Base-by-base conservation (phyloP, 257 asterid genomes). In the Solanum ossicruentum region DNA sequence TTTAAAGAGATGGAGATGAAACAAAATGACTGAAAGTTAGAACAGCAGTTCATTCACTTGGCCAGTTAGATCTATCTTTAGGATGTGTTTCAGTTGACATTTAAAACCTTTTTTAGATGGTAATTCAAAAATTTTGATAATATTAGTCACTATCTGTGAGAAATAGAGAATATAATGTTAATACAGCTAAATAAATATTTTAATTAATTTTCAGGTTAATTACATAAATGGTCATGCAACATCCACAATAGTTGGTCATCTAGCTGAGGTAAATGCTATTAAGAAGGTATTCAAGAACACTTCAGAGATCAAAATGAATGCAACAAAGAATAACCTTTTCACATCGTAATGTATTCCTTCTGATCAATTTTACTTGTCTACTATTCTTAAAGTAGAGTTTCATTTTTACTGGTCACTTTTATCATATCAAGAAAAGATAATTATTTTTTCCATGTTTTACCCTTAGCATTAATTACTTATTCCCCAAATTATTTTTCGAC, bases 211-310 rank as follows among this genome's bases (percentile, higher is more conserved):
- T 89, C 95, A 95, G 99, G 99, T 95, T 81, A 94, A 95, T 88
- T 95, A 94, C 91, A 95, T 95, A 72, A 95, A 95, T 85, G 98
- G 97, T 57, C 99, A 95, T 88, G 99, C 99, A 73, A 95, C 99
- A 85, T 95, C 99, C 79, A 95, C 98, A 49, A 11, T 95, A 65
- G 99, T 94, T 21, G 99, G 99, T 85, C 98, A 95, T 88, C 88
- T 95, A 61, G 98, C 99, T 10, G 99, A 95, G 94, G 89, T 95
- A 82, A 95, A 95, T 63, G 99, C 99, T 81, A 81, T 95, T 85
- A 95, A 94, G 92, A 94, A 95, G 93, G 99, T 95, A 28, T 95
- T 95, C 94, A 95, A 91, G 92, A 87, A 88, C 91, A 89, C 97
- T 47, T 87, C 93, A 45, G 95, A 60, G 86, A 93, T 95, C 88